Conservation (phyloP, 805 yeast genomes). For the Metschnikowia santaceciliae region DNA sequence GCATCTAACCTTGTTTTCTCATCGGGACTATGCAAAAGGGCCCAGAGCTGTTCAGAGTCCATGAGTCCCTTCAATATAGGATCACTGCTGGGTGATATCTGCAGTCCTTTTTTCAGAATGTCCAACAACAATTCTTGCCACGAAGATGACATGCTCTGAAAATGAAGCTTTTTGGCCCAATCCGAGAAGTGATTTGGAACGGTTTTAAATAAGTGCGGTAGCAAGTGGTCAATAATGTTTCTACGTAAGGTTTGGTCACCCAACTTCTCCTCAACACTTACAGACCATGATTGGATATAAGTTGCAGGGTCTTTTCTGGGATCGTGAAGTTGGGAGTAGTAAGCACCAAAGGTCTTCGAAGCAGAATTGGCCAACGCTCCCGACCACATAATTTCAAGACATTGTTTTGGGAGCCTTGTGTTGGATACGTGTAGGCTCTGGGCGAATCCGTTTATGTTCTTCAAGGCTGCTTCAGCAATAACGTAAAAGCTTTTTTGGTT, state of each 20-base stretch:
- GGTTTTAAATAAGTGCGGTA: conserved; percentile 59
- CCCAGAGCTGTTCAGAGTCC: conserved; percentile 18
- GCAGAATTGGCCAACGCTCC: conserved; percentile 64
- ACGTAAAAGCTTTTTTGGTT: conserved; percentile 60
- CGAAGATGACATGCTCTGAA: conserved; percentile 1
- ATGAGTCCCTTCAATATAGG: conserved; percentile 6
- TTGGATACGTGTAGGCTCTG: conserved; percentile 37
- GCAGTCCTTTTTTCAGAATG: conserved; percentile 11
- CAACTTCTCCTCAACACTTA: conserved; percentile 33
- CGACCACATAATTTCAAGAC: conserved; percentile 50
- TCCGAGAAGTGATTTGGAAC: conserved; percentile 40
- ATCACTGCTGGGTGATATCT: conserved; percentile 7
- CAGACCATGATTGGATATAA: conserved; percentile 56
- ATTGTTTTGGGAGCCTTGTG: conserved; percentile 44
- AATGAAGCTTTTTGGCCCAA: conserved; percentile 28
- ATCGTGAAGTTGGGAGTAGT: conserved; percentile 17
- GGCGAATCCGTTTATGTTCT: conserved; percentile 38
- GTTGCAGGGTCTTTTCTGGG: conserved; percentile 20
- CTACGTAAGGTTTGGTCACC: conserved; percentile 28
- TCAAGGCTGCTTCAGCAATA: conserved; percentile 53
- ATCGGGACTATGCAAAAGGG: conserved; percentile 45
- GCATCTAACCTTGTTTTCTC: conserved; percentile 47
- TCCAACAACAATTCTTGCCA: conserved; percentile 10
- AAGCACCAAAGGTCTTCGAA: conserved; percentile 50
- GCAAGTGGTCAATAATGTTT: conserved; percentile 53